Percentiles rank a stretch among this genome's conserved stretches.
Evolutionary conservation across 164 flowering plant genomes (phyloP).

Genomic region (Malania oleifera): DNA sequence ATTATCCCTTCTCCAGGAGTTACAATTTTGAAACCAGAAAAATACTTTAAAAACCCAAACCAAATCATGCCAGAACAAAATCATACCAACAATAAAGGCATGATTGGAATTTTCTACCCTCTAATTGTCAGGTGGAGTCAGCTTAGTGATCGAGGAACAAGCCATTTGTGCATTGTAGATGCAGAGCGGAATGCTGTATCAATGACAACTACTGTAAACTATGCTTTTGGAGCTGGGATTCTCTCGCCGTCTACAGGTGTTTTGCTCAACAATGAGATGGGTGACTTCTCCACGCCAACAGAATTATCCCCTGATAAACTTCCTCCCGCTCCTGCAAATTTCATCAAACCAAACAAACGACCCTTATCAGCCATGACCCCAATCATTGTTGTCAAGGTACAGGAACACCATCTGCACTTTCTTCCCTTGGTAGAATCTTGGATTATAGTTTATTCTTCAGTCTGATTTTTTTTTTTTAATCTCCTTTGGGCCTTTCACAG

Average conservation of each 20-base stretch:
- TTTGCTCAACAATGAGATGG: slow-evolving; percentile 91
- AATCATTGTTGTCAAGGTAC: slow-evolving; percentile 69
- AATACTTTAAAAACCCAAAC: no score
- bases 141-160: slow-evolving; percentile 84
- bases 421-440: neutral
- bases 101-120: neutral
- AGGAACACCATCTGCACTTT: neutral
- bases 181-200: slow-evolving; percentile 85
- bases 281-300: slow-evolving; percentile 77
- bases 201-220: slow-evolving; percentile 82
- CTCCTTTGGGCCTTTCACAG: slow-evolving; percentile 29
- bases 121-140: slow-evolving; percentile 64
- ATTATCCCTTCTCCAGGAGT: no score
- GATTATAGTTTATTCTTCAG: neutral
- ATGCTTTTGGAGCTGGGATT: slow-evolving; percentile 60
- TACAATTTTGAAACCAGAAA: no score
- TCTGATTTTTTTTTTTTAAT: neutral
- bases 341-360: slow-evolving; percentile 70
- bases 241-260: slow-evolving; percentile 88
- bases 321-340: slow-evolving; percentile 89
- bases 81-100: neutral
- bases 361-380: slow-evolving; percentile 97
- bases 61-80: no score
- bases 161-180: slow-evolving; percentile 90
- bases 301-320: slow-evolving; percentile 51